These are phyloP conservation scores for Pisolithus sp. DNA, from an alignment of 768 basidiomycete species.

Conservation along the genomic window DNA sequence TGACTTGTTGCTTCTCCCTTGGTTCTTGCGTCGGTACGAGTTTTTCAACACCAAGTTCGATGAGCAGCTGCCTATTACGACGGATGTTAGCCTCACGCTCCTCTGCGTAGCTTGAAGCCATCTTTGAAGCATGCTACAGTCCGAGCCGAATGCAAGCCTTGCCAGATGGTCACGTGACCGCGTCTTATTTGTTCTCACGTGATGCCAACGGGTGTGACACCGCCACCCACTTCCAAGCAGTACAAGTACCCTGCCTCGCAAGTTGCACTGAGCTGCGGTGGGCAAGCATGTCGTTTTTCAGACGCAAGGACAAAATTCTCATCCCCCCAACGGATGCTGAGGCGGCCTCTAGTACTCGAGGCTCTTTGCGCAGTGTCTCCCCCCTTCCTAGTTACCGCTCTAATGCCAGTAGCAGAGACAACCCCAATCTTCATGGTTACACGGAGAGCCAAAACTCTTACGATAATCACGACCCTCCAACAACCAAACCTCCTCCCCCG, in stretches of 20 bases:
- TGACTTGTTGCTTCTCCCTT: constrained; percentile 29
- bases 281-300: constrained; percentile 37
- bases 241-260: too few species aligned
- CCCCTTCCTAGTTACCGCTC: constrained; percentile 42
- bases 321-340: constrained; percentile 62
- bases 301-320: constrained; percentile 53
- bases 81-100: constrained; percentile 32
- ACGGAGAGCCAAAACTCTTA: constrained; percentile 12
- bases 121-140: neutral
- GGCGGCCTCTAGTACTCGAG: constrained; percentile 19
- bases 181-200: too few species aligned
- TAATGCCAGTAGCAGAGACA: constrained; percentile 58
- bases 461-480: constrained; percentile 20
- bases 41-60: constrained; percentile 33
- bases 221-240: neutral
- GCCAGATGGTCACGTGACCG: too few species aligned
- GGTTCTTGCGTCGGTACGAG: constrained; percentile 42
- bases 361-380: constrained; percentile 29
- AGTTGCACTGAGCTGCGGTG: neutral
- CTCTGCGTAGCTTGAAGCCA: constrained; percentile 23
- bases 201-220: too few species aligned
- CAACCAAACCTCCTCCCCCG: constrained; percentile 3
- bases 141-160: too few species aligned
- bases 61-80: constrained; percentile 41
- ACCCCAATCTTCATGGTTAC: constrained; percentile 43